phyloP scores from a whole-genome alignment of 2,329 filamentous ascomycete genomes.

The Thelonectria discophora region DNA sequence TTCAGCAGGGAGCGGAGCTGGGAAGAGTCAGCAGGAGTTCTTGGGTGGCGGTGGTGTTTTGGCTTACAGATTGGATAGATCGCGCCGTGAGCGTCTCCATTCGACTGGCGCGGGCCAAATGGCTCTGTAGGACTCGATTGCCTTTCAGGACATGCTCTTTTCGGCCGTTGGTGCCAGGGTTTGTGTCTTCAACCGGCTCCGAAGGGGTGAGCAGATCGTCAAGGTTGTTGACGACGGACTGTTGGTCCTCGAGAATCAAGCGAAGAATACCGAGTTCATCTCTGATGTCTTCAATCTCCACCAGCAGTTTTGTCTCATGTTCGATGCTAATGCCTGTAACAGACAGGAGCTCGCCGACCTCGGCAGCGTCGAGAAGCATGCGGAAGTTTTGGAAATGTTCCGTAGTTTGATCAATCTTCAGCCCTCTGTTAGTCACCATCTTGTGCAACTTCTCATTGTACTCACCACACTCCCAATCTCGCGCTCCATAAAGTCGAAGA shows the following conservation, averaged over 20 bases:
- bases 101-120: constrained; percentile 1
- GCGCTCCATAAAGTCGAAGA: constrained; percentile 17
- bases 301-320: constrained; percentile 12
- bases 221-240: constrained; percentile 5
- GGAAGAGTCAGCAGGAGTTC: neutral
- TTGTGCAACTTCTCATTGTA: neutral
- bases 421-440: neutral
- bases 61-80: constrained; percentile 12
- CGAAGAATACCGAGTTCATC: constrained; percentile 14
- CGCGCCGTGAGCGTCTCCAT: constrained; percentile 10
- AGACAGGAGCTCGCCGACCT: constrained; percentile 9
- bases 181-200: neutral
- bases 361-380: neutral
- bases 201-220: neutral
- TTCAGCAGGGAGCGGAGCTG: constrained; percentile 15
- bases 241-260: constrained; percentile 13
- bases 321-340: constrained; percentile 14
- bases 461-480: constrained; percentile 13
- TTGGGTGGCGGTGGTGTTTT: neutral
- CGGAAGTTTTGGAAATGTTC: constrained; percentile 15
- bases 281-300: constrained; percentile 22
- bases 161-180: neutral
- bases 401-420: constrained; percentile 17
- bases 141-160: constrained; percentile 3
- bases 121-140: constrained; percentile 9